Evolutionary conservation across 257 asterid genomes (phyloP).

Genomic region (Solanum dulcamara): DNA sequence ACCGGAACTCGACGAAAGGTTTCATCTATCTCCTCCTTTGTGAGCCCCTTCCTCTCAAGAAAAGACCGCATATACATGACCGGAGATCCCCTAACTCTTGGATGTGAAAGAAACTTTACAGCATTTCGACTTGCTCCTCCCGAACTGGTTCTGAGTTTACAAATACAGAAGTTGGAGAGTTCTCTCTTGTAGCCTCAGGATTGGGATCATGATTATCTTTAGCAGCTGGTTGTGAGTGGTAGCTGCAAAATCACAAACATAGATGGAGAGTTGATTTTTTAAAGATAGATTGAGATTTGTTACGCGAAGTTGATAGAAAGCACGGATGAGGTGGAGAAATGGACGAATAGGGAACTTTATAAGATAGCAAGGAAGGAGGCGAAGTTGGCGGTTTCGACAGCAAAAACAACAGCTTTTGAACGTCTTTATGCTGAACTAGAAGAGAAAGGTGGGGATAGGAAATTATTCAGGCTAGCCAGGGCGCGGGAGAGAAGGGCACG

Average conservation of each 20-base stretch:
- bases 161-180: slow-evolving; percentile 76
- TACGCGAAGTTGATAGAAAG: no score
- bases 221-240: slow-evolving; percentile 19
- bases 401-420: no score
- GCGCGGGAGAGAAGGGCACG: no score
- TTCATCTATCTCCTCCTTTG: slow-evolving; percentile 98
- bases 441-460: no score
- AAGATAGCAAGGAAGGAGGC: no score
- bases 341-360: no score
- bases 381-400: no score
- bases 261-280: background rate
- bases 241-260: slow-evolving; percentile 6
- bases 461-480: no score
- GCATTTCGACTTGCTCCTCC: slow-evolving; percentile 96
- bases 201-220: slow-evolving; percentile 25
- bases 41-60: slow-evolving; percentile 97
- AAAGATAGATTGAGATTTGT: background rate
- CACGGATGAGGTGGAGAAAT: no score
- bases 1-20: slow-evolving; percentile 92
- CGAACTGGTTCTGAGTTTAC: slow-evolving; percentile 88
- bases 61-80: slow-evolving; percentile 84
- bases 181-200: slow-evolving; percentile 41
- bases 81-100: slow-evolving; percentile 91
- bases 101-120: slow-evolving; percentile 92
- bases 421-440: no score